Evolutionary conservation across 768 basidiomycete genomes (phyloP), one percentile per base, ranked within the genome.

Genomic region (Lactarius akahatsu): DNA sequence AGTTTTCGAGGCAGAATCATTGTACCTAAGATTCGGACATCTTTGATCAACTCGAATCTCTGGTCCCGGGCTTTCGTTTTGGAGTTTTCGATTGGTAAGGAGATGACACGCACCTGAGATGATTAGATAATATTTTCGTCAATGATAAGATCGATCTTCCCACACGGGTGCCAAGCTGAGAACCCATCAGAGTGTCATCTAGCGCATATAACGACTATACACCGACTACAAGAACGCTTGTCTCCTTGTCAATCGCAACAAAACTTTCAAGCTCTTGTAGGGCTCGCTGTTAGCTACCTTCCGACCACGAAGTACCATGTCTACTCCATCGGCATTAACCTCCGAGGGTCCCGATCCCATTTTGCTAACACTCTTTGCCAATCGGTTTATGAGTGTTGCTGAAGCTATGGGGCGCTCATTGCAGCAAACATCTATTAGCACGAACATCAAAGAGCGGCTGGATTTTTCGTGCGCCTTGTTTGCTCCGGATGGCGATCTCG

Each of bases 381-480:
- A 97, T 73, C 90, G 96, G 54, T 96, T 98, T 79, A 98, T 98
- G 96, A 92, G 92, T 72, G 92, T 98, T 23, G 94, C 94, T 10
- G 94, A 96, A 74, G 94, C 94, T 11, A 97, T 96, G 94, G 95
- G 94, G 11, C 82, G 91, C 58, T 91, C 91, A 0, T 79, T 96
- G 28, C 92, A 91, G 75, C 91, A 96, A 75, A 96, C 94, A 0
- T 87, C 94, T 3, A 95, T 95, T 72, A 89, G 90, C 73, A 95
- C 94, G 18, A 96, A 98, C 73, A 96, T 96, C 82, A 96, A 96
- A 77, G 96, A 97, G 76, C 85, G 96, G 3, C 85, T 97, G 56
- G 96, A 97, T 77, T 97, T 92, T 75, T 94, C 91, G 11, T 98
- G 96, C 77, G 96, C 96, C 2, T 80, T 98, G 43, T 98, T 98